phyloP scores from a whole-genome alignment of 495 filamentous ascomycete species.

The Patellaria atrata region DNA sequence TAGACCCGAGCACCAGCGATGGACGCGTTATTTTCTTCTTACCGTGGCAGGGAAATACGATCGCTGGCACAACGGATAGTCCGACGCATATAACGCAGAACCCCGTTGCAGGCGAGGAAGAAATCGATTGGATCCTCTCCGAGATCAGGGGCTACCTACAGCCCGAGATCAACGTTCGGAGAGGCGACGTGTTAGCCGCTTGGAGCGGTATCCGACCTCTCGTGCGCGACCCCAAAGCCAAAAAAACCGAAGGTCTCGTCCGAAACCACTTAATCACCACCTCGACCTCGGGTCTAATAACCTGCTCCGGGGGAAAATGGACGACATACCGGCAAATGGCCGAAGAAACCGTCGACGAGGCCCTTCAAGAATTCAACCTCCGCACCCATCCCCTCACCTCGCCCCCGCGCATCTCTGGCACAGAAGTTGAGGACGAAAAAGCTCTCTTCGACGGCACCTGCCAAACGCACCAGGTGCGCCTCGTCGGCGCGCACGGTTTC shows the following conservation, averaged over 20 bases:
- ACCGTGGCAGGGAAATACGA: conserved; percentile 98
- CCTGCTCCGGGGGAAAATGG: conserved; percentile 97
- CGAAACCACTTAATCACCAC: conserved; percentile 89
- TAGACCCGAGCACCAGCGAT: conserved; percentile 88
- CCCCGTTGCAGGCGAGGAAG: conserved; percentile 77
- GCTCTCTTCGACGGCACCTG: conserved; percentile 70
- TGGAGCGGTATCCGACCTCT: conserved; percentile 93
- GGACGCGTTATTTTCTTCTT: conserved; percentile 98
- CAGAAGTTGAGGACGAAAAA: conserved; percentile 57
- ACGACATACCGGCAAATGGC: conserved; percentile 99
- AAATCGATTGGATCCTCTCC: conserved; percentile 91
- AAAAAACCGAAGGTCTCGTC: conserved; percentile 87
- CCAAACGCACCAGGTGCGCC: conserved; percentile 79
- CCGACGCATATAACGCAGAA: conserved; percentile 68
- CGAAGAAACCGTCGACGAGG: conserved; percentile 89
- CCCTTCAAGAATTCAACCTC: conserved; percentile 64
- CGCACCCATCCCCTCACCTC: conserved; percentile 40
- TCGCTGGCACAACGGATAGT: conserved; percentile 90
- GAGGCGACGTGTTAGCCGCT: conserved; percentile 87
- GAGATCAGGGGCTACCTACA: conserved; percentile 83
- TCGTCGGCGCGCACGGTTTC: conserved; percentile 89
- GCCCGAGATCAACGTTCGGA: conserved; percentile 84
- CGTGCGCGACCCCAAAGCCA: conserved; percentile 85
- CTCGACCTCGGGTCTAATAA: conserved; percentile 74
- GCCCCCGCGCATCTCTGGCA: conserved; percentile 64